Evolutionary conservation across 2,329 filamentous ascomycete species (phyloP).

Genomic region (Microthyrium microscopicum): DNA sequence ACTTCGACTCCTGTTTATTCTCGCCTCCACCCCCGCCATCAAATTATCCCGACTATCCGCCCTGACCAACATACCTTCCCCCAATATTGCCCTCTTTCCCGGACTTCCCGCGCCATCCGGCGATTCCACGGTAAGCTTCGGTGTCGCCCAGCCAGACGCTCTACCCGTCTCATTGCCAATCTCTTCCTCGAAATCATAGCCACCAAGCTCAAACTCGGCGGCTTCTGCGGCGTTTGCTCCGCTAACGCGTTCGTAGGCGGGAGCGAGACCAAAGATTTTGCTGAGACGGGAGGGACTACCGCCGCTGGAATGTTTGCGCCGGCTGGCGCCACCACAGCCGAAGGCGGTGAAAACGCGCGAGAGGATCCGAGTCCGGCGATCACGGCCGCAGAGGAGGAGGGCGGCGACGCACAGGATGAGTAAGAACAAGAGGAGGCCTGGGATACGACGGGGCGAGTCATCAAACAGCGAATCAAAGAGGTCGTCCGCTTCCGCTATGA

Average conservation of each 20-base stretch:
- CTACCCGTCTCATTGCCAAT: constrained; percentile 33
- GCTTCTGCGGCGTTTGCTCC: constrained; percentile 45
- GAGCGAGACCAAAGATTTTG: constrained; percentile 6
- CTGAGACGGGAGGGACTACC: constrained; percentile 9
- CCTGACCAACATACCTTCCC: constrained; percentile 59
- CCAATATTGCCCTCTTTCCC: constrained; percentile 31
- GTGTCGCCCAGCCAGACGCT: constrained; percentile 51
- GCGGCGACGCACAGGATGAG: constrained; percentile 51
- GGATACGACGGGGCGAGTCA: constrained; percentile 46
- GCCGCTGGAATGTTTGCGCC: constrained; percentile 21
- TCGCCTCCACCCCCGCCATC: constrained; percentile 37
- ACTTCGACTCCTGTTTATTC: constrained; percentile 34
- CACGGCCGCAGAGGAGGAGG: constrained; percentile 65
- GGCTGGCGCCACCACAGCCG: constrained; percentile 29
- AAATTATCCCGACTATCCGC: constrained; percentile 78
- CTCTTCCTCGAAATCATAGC: constrained; percentile 37
- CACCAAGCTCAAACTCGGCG: constrained; percentile 60
- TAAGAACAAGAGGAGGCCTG: constrained; percentile 62
- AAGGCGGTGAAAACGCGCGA: constrained; percentile 34
- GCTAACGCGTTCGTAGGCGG: constrained; percentile 64
- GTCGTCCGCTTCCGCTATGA: constrained; percentile 28
- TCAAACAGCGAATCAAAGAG: constrained; percentile 47
- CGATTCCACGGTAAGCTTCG: constrained; percentile 24
- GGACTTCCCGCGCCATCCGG: constrained; percentile 15
- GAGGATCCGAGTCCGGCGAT: constrained; percentile 45